phyloP scores from a whole-genome alignment of 331 rosid species.

The Prunus yedoensis region DNA sequence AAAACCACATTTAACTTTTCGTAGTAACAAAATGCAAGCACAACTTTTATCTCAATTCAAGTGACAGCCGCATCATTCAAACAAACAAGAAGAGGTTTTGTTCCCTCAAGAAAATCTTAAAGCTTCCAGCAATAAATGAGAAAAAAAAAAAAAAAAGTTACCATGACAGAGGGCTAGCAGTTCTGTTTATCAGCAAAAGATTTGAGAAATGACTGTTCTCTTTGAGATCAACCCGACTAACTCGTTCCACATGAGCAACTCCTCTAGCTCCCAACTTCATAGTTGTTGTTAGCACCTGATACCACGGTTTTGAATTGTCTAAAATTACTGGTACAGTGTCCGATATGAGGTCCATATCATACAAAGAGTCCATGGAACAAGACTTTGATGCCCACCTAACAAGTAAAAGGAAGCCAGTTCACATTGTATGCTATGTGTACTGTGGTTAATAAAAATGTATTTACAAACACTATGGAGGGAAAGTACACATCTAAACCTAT shows the following conservation, averaged over 20 bases:
- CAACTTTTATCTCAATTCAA: not conserved
- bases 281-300: conserved; percentile 59
- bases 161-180: conserved; percentile 96
- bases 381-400: conserved; percentile 72
- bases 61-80: conserved; percentile 10
- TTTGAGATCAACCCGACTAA: conserved; percentile 61
- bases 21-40: conserved; percentile 19
- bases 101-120: not conserved
- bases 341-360: conserved; percentile 66
- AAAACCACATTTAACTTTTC: not conserved
- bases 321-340: conserved; percentile 79
- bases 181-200: conserved; percentile 84
- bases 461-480: not conserved
- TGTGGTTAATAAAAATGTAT: not conserved
- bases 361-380: conserved; percentile 85
- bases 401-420: conserved; percentile 26
- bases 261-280: conserved; percentile 86
- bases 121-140: conserved; percentile 11
- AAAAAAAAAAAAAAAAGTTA: conserved; percentile 6
- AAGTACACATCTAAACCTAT: not conserved
- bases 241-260: conserved; percentile 57
- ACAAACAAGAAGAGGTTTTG: conserved; percentile 13
- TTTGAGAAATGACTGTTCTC: conserved; percentile 54
- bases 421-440: conserved; percentile 3
- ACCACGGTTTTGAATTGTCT: conserved; percentile 84